A percentile compares a stretch with the other conserved stretches of the same genome.
Evolutionary conservation across 148 eudicot species (phyloP).

Genomic region (Fagopyrum homotropicum): DNA sequence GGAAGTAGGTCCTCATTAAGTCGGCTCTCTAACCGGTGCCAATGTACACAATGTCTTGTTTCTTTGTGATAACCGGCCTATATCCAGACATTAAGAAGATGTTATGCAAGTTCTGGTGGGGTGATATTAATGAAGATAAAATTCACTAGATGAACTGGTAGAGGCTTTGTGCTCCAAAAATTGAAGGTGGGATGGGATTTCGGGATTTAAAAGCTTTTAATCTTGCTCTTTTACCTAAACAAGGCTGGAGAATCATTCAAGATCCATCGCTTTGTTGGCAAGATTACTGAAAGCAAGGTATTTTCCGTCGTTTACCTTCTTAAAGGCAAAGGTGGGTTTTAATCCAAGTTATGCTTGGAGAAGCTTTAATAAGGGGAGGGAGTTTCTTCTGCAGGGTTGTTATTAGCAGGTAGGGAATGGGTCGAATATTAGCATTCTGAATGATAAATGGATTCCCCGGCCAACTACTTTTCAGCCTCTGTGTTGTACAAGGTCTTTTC

Average conservation of each 20-base stretch:
- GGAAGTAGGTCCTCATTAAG: too few relatives aligned
- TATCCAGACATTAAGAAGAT: too few relatives aligned
- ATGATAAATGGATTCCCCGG: background rate
- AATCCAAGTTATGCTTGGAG: constrained; percentile 3
- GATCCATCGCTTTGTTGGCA: background rate
- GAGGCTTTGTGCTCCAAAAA: background rate
- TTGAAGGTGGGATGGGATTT: background rate
- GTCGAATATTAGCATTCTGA: background rate
- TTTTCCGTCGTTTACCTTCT: background rate
- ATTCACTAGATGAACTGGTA: background rate
- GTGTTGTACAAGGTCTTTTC: background rate
- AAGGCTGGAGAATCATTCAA: background rate
- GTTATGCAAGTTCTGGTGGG: too few relatives aligned
- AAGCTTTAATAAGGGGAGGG: background rate
- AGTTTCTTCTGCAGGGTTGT: background rate
- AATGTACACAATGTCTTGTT: too few relatives aligned
- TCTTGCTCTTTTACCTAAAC: background rate
- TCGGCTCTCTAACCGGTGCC: too few relatives aligned
- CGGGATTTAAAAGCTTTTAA: background rate
- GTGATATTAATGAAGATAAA: background rate
- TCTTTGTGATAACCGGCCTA: too few relatives aligned
- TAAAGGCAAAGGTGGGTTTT: background rate
- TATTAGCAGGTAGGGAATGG: background rate
- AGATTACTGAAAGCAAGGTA: background rate
- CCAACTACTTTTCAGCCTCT: background rate